Base-by-base conservation (phyloP, 805 yeast species). In the Nakazawaea siamensis region DNA sequence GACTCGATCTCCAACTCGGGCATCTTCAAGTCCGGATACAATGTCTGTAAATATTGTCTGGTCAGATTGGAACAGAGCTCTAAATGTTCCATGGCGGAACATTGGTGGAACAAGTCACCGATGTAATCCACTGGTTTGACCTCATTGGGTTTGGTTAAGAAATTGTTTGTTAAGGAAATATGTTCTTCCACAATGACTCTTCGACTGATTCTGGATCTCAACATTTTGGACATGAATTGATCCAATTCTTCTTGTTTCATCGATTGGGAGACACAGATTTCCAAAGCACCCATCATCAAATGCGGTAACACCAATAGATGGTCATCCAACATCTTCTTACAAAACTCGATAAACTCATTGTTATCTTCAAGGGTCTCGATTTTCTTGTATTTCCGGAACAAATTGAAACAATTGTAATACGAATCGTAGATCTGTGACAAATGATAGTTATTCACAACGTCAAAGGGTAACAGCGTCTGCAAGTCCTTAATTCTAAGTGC, bases 131-230 rank as follows among this genome's bases (percentile, higher is more conserved):
- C 64, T 12, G 81, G 71, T 51, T 70, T 65, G 29, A 48, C 49
- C 21, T 60, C 61, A 39, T 70, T 57, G 6, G 72, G 72, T 18
- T 70, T 70, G 4, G 54, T 46, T 12, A 46, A 40, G 25, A 50
- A 47, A 14, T 55, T 51, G 34, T 61, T 57, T 0, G 94, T 74
- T 34, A 92, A 67, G 8, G 92, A 76, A 25, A 85, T 59, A 58
- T 92, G 97, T 53, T 90, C 95, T 58, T 90, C 95, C 28, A 86
- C 85, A 43, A 90, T 80, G 31, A 90, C 80, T 46, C 97, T 66
- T 58, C 98, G 67, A 45, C 94, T 80, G 26, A 90, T 84, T 50
- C 98, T 71, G 4, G 94, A 84, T 36, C 95, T 66, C 28, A 90
- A 59, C 68, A 87, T 70, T 4, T 80, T 69, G 10, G 87, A 76